Conservation (phyloP, 331 rosid genomes). For the Rosa hybrid region DNA sequence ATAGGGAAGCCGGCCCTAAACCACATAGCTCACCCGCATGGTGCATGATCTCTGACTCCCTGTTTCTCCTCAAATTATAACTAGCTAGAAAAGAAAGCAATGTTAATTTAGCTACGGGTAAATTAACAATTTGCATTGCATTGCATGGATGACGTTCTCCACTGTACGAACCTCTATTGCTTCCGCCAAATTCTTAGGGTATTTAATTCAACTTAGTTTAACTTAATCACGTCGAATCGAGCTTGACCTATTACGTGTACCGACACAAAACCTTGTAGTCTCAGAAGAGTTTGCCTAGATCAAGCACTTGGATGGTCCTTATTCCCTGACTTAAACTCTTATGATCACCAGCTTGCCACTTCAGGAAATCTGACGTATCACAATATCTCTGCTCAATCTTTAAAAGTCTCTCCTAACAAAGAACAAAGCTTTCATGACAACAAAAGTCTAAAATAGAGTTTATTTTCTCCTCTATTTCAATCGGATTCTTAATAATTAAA, state of each 20-base stretch:
- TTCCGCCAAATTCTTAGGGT: background rate
- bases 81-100: background rate
- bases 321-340: background rate
- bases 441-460: too few relatives aligned
- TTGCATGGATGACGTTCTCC: slow-evolving; percentile 22
- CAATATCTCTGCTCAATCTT: background rate
- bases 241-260: slow-evolving; percentile 28
- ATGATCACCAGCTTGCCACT: slow-evolving; percentile 32
- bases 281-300: background rate
- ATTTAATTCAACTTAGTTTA: background rate
- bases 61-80: background rate
- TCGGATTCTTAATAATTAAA: background rate
- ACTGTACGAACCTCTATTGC: background rate
- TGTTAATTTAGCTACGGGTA: background rate
- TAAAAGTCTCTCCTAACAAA: background rate
- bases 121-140: slow-evolving; percentile 11
- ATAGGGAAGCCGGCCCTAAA: background rate
- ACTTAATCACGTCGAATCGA: background rate
- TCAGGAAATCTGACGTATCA: slow-evolving; percentile 1
- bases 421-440: background rate
- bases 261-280: background rate
- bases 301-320: background rate
- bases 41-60: background rate
- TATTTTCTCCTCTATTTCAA: background rate
- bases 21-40: background rate